Evolutionary conservation across 164 flowering plant genomes (phyloP).

Genomic region (Vitis riparia): DNA sequence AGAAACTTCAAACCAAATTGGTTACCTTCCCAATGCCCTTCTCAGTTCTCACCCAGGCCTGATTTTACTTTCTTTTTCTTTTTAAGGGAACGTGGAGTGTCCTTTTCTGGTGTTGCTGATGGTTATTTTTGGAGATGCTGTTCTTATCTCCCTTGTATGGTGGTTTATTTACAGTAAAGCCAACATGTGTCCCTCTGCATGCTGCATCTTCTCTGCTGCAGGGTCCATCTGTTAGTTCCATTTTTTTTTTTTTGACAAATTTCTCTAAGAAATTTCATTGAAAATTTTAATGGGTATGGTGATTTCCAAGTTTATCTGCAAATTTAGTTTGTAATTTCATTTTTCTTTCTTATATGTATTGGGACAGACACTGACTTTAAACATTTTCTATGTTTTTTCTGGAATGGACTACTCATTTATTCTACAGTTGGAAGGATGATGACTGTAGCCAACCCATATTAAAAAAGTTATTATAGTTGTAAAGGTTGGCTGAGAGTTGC

Average conservation of each 20-base stretch:
- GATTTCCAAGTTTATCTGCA: neutral
- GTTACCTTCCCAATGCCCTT: neutral
- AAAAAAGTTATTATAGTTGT: neutral
- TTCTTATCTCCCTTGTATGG: neutral
- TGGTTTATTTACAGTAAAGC: neutral
- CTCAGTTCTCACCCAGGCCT: neutral
- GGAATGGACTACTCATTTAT: neutral
- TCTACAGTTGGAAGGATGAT: slow-evolving; percentile 16
- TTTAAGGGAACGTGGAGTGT: no score
- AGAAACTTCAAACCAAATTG: neutral
- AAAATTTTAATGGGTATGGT: neutral
- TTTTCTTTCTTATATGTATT: neutral
- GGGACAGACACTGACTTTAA: neutral
- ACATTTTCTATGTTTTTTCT: neutral
- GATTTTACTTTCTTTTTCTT: neutral
- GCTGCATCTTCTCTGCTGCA: neutral
- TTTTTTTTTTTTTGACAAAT: neutral
- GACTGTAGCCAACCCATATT: slow-evolving; percentile 10
- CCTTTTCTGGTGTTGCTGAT: neutral
- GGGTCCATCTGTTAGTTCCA: neutral
- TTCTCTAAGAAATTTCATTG: neutral
- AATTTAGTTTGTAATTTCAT: neutral
- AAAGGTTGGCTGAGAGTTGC: slow-evolving; percentile 5
- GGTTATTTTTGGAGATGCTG: neutral
- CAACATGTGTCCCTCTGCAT: slow-evolving; percentile 12